Percentiles rank a stretch among this genome's conserved stretches.
phyloP scores from a whole-genome alignment of 176 grass and related monocot species.

The Phoenix roebelenii region DNA sequence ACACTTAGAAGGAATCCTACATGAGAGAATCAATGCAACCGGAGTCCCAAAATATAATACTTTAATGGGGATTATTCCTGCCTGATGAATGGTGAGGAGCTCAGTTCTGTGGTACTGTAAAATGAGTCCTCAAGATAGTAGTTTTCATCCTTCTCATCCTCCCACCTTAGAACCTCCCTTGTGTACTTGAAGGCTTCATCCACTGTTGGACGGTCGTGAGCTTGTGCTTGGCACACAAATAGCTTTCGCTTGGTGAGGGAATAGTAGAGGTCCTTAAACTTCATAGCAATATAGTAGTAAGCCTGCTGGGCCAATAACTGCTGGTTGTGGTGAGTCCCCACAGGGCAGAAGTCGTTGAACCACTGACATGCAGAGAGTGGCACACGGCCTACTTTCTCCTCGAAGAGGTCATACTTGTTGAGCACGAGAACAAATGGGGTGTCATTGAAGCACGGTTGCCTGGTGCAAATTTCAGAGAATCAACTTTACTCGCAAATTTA shows the following conservation, averaged over 20 bases:
- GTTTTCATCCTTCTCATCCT: conserved; percentile 58
- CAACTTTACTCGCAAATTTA: too few species aligned
- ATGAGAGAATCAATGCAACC: too few species aligned
- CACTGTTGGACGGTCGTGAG: conserved; percentile 44
- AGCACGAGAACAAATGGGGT: conserved; percentile 79
- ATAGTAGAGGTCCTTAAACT: conserved; percentile 80
- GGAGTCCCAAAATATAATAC: too few species aligned
- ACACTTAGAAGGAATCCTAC: too few species aligned
- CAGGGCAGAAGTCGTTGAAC: conserved; percentile 71
- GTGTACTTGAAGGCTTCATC: conserved; percentile 81
- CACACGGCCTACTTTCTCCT: conserved; percentile 61
- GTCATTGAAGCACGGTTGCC: conserved; percentile 70
- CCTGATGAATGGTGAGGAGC: conserved; percentile 62
- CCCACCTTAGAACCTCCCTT: conserved; percentile 79
- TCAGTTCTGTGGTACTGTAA: conserved; percentile 87
- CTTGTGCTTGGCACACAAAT: conserved; percentile 83
- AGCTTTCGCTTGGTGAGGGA: conserved; percentile 53
- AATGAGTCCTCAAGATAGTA: conserved; percentile 68
- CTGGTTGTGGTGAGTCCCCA: conserved; percentile 69
- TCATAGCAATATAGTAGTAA: conserved; percentile 80
- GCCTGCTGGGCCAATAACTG: conserved; percentile 83
- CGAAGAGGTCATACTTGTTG: conserved; percentile 88
- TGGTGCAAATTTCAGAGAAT: conserved; percentile 11
- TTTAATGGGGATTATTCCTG: conserved; percentile 34
- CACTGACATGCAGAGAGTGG: conserved; percentile 58